Conservation (phyloP, 192 early-diverging fungal genomes). For the Podila epicladia region DNA sequence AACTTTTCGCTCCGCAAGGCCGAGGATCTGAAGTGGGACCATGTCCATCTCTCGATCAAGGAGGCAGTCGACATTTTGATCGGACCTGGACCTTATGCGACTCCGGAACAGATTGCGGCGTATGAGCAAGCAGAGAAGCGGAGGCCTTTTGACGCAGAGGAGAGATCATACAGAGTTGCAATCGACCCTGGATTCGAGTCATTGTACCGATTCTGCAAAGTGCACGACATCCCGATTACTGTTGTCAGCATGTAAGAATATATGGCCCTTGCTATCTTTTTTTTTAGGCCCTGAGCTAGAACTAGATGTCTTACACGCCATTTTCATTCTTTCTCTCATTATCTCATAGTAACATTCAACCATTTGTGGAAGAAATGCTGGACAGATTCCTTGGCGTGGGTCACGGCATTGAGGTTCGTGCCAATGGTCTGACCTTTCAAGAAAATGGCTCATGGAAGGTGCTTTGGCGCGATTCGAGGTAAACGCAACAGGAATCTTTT, state of each 20-base stretch:
- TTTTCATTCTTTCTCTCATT: not conserved
- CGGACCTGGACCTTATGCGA: constrained; percentile 3
- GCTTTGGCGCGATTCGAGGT: constrained; percentile 28
- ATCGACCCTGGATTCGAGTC: constrained; percentile 29
- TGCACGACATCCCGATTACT: constrained; percentile 16
- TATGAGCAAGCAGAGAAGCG: not conserved
- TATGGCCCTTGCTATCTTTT: not conserved
- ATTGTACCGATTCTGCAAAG: constrained; percentile 24
- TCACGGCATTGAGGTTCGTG: constrained; percentile 26
- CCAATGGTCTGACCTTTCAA: constrained; percentile 13
- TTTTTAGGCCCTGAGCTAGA: not conserved
- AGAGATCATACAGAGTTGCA: constrained; percentile 13
- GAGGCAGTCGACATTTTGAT: constrained; percentile 40
- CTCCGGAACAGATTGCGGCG: not conserved
- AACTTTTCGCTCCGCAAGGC: constrained; percentile 19
- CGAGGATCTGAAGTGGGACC: constrained; percentile 46
- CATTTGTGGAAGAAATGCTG: constrained; percentile 34
- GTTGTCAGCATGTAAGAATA: constrained; percentile 39
- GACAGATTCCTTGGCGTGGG: constrained; percentile 22
- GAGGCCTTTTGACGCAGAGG: constrained; percentile 13
- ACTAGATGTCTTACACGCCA: not conserved
- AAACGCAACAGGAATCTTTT: constrained; percentile 14
- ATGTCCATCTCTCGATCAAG: constrained; percentile 7
- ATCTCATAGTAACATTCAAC: constrained; percentile 35
- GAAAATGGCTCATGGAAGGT: constrained; percentile 35